These are phyloP conservation scores for Irpex lacteus DNA, from an alignment of 1,284 basidiomycete genomes.

Conservation along the genomic window DNA sequence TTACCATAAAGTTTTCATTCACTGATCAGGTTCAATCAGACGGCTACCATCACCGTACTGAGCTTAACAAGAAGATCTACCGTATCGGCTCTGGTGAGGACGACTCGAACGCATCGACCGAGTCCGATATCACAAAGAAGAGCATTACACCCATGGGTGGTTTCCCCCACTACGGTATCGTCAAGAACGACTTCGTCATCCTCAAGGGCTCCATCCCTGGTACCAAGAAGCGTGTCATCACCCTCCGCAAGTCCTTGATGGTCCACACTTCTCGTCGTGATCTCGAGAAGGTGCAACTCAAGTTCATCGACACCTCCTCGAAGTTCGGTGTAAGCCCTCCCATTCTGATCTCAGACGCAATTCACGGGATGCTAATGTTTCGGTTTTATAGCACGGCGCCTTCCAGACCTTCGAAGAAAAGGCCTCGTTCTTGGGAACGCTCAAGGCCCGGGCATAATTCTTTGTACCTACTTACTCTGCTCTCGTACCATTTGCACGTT, in stretches of 20 bases:
- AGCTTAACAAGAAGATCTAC: slow-evolving; percentile 99
- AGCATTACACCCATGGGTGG: slow-evolving; percentile 97
- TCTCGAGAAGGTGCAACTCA: slow-evolving; percentile 97
- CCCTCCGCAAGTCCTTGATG: slow-evolving; percentile 87
- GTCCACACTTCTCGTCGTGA: slow-evolving; percentile 85
- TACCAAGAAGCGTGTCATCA: slow-evolving; percentile 97
- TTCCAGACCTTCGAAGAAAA: slow-evolving; percentile 98
- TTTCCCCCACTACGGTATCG: slow-evolving; percentile 98
- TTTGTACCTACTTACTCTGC: slow-evolving; percentile 7
- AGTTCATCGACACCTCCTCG: slow-evolving; percentile 98
- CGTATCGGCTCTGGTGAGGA: slow-evolving; percentile 86
- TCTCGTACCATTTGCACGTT: slow-evolving; percentile 16
- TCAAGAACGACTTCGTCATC: slow-evolving; percentile 98
- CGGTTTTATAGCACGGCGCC: slow-evolving; percentile 69
- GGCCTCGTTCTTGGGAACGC: slow-evolving; percentile 89
- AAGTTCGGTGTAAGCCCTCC: slow-evolving; percentile 78
- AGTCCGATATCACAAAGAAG: slow-evolving; percentile 93
- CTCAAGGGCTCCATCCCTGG: slow-evolving; percentile 94
- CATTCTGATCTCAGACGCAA: background rate
- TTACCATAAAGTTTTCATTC: slow-evolving; percentile 1
- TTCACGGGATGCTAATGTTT: slow-evolving; percentile 5
- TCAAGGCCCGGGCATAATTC: slow-evolving; percentile 73
- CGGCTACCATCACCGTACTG: slow-evolving; percentile 98
- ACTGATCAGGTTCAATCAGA: slow-evolving; percentile 44
- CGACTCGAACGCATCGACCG: slow-evolving; percentile 87